Percentiles rank a stretch among this genome's conserved stretches.
Evolutionary conservation across 2,329 filamentous ascomycete genomes (phyloP).

Genomic region (Pseudomassariella vexata): DNA sequence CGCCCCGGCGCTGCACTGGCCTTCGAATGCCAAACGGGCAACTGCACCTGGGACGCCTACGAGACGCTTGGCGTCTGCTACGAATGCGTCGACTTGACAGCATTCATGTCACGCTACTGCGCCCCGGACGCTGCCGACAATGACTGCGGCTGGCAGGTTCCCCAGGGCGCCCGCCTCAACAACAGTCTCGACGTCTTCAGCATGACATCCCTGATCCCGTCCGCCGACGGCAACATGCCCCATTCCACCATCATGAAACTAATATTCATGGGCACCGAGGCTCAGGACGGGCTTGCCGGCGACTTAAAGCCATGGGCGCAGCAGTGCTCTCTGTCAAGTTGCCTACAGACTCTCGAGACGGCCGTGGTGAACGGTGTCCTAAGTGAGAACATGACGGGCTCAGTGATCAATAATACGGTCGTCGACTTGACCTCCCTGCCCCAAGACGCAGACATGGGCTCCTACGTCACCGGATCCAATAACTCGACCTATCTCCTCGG

Average conservation of each 20-base stretch:
- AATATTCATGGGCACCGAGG: constrained; percentile 27
- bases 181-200: constrained; percentile 22
- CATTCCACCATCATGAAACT: constrained; percentile 25
- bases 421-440: constrained; percentile 13
- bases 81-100: constrained; percentile 20
- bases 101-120: constrained; percentile 21
- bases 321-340: constrained; percentile 22
- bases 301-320: constrained; percentile 22
- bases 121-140: constrained; percentile 4
- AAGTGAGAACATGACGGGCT: constrained; percentile 15
- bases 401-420: constrained; percentile 19
- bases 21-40: constrained; percentile 21
- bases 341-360: constrained; percentile 22
- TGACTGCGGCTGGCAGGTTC: constrained; percentile 24
- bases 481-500: constrained; percentile 16
- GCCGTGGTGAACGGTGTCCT: constrained; percentile 21
- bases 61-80: constrained; percentile 23
- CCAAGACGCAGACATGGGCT: constrained; percentile 11
- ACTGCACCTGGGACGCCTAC: constrained; percentile 22
- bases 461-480: constrained; percentile 13
- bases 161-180: constrained; percentile 17
- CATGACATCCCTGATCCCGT: constrained; percentile 24
- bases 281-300: constrained; percentile 14
- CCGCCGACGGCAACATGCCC: constrained; percentile 17
- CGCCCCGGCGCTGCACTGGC: constrained; percentile 19